A percentile compares a stretch with the other conserved stretches of the same genome.
Conservation (phyloP, 257 asterid species). For the Echites panduratus region DNA sequence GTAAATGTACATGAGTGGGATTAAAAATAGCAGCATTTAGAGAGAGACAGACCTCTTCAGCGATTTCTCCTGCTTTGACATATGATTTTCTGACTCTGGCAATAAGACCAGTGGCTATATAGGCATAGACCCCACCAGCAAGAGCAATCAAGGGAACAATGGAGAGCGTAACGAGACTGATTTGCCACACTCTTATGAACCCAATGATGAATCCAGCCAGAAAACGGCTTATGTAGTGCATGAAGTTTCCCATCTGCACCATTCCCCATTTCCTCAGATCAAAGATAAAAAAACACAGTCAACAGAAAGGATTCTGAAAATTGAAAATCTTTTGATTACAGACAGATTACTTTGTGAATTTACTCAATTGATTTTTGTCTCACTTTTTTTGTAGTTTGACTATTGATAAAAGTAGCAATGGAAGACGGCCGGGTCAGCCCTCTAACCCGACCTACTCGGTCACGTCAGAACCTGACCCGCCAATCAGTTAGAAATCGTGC, state of each 20-base stretch:
- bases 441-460: too few relatives aligned
- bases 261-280: not conserved
- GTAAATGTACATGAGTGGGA: not conserved
- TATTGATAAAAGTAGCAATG: too few relatives aligned
- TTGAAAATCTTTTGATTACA: not conserved
- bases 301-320: not conserved
- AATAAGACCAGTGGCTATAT: constrained; percentile 74
- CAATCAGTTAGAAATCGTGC: too few relatives aligned
- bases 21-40: not conserved
- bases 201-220: constrained; percentile 75
- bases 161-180: constrained; percentile 85
- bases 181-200: constrained; percentile 90
- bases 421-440: too few relatives aligned
- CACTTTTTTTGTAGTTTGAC: too few relatives aligned
- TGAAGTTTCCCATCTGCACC: constrained; percentile 76
- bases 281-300: not conserved
- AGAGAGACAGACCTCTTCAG: constrained; percentile 65
- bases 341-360: too few relatives aligned
- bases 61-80: constrained; percentile 88
- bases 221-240: constrained; percentile 87
- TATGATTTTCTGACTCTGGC: constrained; percentile 84
- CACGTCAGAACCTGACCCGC: too few relatives aligned
- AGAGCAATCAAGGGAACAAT: constrained; percentile 88
- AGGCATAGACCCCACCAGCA: constrained; percentile 94
- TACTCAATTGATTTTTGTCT: too few relatives aligned